phyloP scores from a whole-genome alignment of 2,329 filamentous ascomycete genomes.

The Anisogramma anomala region DNA sequence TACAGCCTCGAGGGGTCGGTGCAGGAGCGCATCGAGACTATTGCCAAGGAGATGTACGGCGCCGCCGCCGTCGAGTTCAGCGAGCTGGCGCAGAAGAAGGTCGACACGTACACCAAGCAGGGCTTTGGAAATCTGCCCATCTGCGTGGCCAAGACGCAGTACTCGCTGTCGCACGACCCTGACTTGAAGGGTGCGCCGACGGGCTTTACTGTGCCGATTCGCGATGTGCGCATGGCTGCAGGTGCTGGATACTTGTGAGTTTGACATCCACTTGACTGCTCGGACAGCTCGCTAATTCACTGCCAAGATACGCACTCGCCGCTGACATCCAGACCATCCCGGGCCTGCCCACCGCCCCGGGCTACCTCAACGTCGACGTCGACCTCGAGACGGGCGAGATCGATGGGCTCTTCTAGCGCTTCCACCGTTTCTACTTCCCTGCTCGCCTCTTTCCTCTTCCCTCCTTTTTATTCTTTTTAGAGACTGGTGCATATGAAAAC shows the following conservation, averaged over 20 bases:
- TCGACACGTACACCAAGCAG: slow-evolving; percentile 86
- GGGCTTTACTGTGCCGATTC: slow-evolving; percentile 87
- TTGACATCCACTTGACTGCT: background rate
- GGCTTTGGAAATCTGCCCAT: slow-evolving; percentile 89
- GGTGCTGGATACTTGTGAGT: slow-evolving; percentile 83
- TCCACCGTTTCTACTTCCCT: background rate
- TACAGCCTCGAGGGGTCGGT: slow-evolving; percentile 71
- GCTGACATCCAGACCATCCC: slow-evolving; percentile 98
- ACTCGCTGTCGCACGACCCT: slow-evolving; percentile 87
- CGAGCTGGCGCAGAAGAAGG: slow-evolving; percentile 88
- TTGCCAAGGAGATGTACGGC: slow-evolving; percentile 90
- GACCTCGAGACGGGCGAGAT: slow-evolving; percentile 76
- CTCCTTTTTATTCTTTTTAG: background rate
- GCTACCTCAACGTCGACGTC: slow-evolving; percentile 87
- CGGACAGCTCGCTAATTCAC: too few relatives aligned
- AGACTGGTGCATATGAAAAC: background rate
- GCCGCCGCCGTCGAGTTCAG: slow-evolving; percentile 83
- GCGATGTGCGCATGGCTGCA: slow-evolving; percentile 86
- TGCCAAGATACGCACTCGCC: slow-evolving; percentile 84
- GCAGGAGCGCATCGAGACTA: slow-evolving; percentile 80
- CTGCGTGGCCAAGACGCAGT: slow-evolving; percentile 97
- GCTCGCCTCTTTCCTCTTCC: background rate
- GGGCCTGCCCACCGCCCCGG: slow-evolving; percentile 84
- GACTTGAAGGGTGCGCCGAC: slow-evolving; percentile 88
- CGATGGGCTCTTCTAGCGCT: slow-evolving; percentile 68